A percentile compares a stretch with the other conserved stretches of the same genome.
phyloP scores from a whole-genome alignment of 106 monocot species.

The Iris macrosiphon region DNA sequence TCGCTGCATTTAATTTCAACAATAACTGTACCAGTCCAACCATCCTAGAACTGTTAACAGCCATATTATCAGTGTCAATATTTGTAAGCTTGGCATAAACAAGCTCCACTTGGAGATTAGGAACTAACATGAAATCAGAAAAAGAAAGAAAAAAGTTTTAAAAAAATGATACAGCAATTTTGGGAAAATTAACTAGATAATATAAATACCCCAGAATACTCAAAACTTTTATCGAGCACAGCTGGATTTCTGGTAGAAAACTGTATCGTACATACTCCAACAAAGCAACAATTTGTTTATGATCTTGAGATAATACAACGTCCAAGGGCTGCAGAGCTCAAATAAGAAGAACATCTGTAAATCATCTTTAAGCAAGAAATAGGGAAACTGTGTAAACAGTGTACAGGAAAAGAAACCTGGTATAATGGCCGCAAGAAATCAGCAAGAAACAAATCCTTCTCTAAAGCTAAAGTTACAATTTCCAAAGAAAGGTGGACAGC shows the following conservation, averaged over 20 bases:
- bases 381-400: not conserved
- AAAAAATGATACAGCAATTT: no score
- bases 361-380: constrained; percentile 3
- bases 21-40: constrained; percentile 77
- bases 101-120: no score
- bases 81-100: not conserved
- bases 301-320: constrained; percentile 81
- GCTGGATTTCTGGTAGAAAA: constrained; percentile 74
- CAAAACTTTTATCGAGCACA: constrained; percentile 75
- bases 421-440: constrained; percentile 89
- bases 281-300: constrained; percentile 64
- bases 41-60: constrained; percentile 66
- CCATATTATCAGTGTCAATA: not conserved
- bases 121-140: no score
- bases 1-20: constrained; percentile 67
- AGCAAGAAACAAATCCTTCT: constrained; percentile 74
- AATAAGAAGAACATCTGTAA: constrained; percentile 8
- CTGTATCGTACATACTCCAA: constrained; percentile 88
- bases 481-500: constrained; percentile 74
- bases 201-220: constrained; percentile 55
- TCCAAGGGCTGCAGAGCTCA: constrained; percentile 68
- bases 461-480: constrained; percentile 69
- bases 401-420: constrained; percentile 45
- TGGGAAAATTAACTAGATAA: constrained; percentile 6
- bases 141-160: not conserved